Base-by-base conservation (phyloP, 352 stramenopile genomes). In the Stramenopiles sp. region DNA sequence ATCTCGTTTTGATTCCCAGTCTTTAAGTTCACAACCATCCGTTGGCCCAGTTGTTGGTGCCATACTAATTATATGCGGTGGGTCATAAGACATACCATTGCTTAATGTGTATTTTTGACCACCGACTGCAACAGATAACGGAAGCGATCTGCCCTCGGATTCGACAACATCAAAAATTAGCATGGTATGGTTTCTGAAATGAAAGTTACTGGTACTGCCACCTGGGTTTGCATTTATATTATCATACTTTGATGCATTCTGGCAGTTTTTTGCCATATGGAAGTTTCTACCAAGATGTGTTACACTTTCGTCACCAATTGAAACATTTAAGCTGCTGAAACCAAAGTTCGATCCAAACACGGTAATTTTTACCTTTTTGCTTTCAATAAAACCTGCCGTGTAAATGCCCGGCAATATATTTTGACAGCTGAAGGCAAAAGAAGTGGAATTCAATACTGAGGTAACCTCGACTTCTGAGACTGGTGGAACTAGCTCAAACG, bases 11-110 rank as follows among this genome's bases (percentile, higher is more conserved):
- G 30, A 33, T 78, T 78, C 71, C 71, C 71, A 78, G 71, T 78
- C 71, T 33, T 78, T 31, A 33, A 33, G 30, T 33, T 78, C 71
- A 78, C 71, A 78, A 33, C 71, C 71, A 33, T 78, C 71, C 30
- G 71, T 78, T 31, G 71, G 71, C 30, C 71, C 71, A 14, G 4
- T 78, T 31, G 71, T 33, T 31, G 71, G 71, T 33, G 71, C 30
- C 30, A 78, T 33, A 31, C 30, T 33, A 31, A 78, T 78, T 31
- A 78, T 78, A 33, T 31, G 31, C 30, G 71, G 71, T 33, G 71
- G 30, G 14, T 33, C 71, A 33, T 78, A 78, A 33, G 71, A 78
- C 39, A 55, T 55, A 14, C 39, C 39, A 55, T 55, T 55, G 39
- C 39, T 55, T 55, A 55, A 55, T 55, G 39, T 55, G 39, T 55